Evolutionary conservation across 345 rosid species (phyloP).

Genomic region (Erysimum cheiranthoides): DNA sequence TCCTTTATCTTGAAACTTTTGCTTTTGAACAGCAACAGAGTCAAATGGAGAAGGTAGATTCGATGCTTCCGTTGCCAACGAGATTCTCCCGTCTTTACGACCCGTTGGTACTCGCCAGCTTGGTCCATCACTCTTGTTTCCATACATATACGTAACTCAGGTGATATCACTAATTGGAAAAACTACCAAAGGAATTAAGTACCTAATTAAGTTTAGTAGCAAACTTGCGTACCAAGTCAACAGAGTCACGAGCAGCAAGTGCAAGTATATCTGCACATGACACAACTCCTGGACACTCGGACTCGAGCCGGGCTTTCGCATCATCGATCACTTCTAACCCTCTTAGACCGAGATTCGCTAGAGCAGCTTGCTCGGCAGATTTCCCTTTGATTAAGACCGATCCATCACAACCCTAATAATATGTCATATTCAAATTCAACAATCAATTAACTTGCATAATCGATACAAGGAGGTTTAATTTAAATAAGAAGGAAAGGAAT

Average conservation of each 20-base stretch:
- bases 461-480: background rate
- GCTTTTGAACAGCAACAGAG: slow-evolving; percentile 58
- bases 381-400: slow-evolving; percentile 57
- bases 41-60: slow-evolving; percentile 71
- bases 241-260: slow-evolving; percentile 63
- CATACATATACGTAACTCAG: background rate
- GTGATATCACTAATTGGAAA: background rate
- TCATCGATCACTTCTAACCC: slow-evolving; percentile 61
- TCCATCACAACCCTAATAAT: slow-evolving; percentile 57
- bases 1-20: slow-evolving; percentile 68
- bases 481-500: background rate
- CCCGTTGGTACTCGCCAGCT: slow-evolving; percentile 81
- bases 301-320: slow-evolving; percentile 59
- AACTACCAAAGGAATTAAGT: background rate
- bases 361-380: slow-evolving; percentile 52
- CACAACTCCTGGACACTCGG: slow-evolving; percentile 57
- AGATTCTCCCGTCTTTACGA: slow-evolving; percentile 75
- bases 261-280: slow-evolving; percentile 67
- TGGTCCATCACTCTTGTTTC: slow-evolving; percentile 63
- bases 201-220: background rate
- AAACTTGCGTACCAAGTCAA: slow-evolving; percentile 47
- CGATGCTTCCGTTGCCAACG: slow-evolving; percentile 56
- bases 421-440: slow-evolving; percentile 2
- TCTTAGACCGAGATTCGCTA: slow-evolving; percentile 43
- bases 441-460: background rate